Evolutionary conservation across 225 moss, liverwort and hornwort genomes (phyloP), one percentile per base, ranked within the genome.

Genomic region (Physcomitrium patens): DNA sequence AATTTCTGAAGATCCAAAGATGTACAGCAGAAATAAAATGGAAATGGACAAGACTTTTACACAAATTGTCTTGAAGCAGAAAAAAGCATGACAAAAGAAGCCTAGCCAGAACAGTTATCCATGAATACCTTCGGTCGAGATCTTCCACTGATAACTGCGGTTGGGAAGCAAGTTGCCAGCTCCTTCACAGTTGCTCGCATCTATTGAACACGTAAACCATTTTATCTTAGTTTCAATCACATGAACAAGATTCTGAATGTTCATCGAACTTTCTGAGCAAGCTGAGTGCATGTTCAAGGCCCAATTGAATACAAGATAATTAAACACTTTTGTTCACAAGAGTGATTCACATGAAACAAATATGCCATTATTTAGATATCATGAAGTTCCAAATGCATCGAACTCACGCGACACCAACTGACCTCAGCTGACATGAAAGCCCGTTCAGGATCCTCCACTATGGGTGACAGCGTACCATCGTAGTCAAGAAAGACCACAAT

Each of bases 381-480:
- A 37, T 37, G 31, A 37, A 37, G 31, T 37, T 37, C 31, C 31
- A 37, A 37, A 37, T 37, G 31, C 31, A 37, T 37, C 31, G 31
- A 37, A 37, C 31, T 4, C 4, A 37, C 31, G 31, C 7, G 31
- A 37, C 31, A 4, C 27, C 31, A 37, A 70, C 81, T 37, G 80
- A 96, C 96, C 92, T 87, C 85, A 54, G 89, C 89, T 72, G 94
- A 96, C 92, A 96, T 96, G 67, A 82, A 94, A 18, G 96, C 96
- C 62, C 80, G 86, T 73, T 96, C 96, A 45, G 96, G 96, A 64
- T 96, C 96, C 70, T 96, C 96, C 68, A 96, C 96, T 51, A 96
- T 96, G 17, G 96, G 96, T 7, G 96, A 96, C 63, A 96, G 89
- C 13, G 96, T 96, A 31, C 96, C 96, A 78, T 96, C 96, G 26